Percentiles rank a stretch among this genome's conserved stretches.
phyloP scores from a whole-genome alignment of 2,329 filamentous ascomycete species.

The Exophiala mesophila region DNA sequence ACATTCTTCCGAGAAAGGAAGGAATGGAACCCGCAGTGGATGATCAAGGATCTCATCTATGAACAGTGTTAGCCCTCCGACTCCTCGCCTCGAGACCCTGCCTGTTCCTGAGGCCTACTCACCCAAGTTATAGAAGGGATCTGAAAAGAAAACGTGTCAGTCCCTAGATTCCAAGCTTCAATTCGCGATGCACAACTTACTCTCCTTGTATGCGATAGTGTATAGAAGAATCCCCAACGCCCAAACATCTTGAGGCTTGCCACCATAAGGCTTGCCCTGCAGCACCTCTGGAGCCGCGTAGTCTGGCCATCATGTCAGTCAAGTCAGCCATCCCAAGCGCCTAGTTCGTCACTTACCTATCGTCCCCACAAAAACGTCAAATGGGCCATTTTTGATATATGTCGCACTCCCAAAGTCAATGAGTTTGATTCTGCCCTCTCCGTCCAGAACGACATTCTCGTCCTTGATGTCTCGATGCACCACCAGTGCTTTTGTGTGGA shows the following conservation, averaged over 20 bases:
- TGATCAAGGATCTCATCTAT: slow-evolving; percentile 92
- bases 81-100: too few relatives aligned
- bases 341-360: slow-evolving; percentile 66
- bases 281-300: slow-evolving; percentile 98
- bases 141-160: slow-evolving; percentile 2
- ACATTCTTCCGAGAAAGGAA: slow-evolving; percentile 67
- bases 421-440: slow-evolving; percentile 90
- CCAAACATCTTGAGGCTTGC: slow-evolving; percentile 98
- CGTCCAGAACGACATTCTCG: slow-evolving; percentile 94
- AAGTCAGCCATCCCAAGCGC: neutral
- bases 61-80: slow-evolving; percentile 53
- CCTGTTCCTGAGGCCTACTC: too few relatives aligned
- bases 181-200: slow-evolving; percentile 55
- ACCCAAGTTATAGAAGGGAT: slow-evolving; percentile 24
- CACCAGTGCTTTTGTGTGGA: slow-evolving; percentile 84
- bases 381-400: slow-evolving; percentile 96
- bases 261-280: slow-evolving; percentile 83
- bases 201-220: slow-evolving; percentile 99
- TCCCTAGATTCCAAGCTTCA: slow-evolving; percentile 1
- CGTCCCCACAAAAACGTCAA: slow-evolving; percentile 97
- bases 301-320: slow-evolving; percentile 54
- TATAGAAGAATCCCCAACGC: slow-evolving; percentile 94
- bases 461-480: slow-evolving; percentile 99
- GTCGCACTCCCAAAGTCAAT: slow-evolving; percentile 98
- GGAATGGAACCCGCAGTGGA: slow-evolving; percentile 78